These are phyloP conservation scores for Rosa rugosa DNA, from an alignment of 306 rosid genomes.

Conservation along the genomic window DNA sequence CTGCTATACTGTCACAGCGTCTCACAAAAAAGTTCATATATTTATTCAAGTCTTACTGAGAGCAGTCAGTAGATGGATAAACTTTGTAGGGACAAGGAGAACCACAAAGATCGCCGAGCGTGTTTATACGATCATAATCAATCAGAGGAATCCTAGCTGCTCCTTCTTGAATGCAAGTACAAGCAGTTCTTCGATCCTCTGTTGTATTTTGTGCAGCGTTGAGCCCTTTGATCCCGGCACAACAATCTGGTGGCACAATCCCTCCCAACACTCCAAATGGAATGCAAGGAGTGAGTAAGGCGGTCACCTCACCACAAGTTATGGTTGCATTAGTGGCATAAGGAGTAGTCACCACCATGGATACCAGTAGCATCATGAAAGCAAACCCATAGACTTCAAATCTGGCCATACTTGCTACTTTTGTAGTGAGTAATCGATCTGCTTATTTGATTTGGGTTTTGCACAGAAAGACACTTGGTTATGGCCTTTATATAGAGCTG, in stretches of 20 bases:
- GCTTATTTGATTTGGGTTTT: background rate
- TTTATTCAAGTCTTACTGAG: constrained; percentile 22
- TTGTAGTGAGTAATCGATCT: no score
- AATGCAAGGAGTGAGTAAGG: constrained; percentile 57
- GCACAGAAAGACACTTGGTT: background rate
- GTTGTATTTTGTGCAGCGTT: constrained; percentile 41
- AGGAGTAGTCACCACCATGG: constrained; percentile 14
- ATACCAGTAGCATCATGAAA: background rate
- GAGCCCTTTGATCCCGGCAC: constrained; percentile 48
- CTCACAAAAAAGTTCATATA: background rate
- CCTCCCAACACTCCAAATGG: constrained; percentile 60
- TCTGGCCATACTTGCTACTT: background rate
- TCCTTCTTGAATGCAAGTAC: constrained; percentile 48
- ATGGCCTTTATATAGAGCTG: constrained; percentile 7
- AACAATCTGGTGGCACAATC: constrained; percentile 43
- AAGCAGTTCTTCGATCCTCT: constrained; percentile 46
- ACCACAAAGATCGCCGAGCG: constrained; percentile 36
- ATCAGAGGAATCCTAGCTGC: constrained; percentile 47
- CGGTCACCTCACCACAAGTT: constrained; percentile 46
- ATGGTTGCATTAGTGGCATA: constrained; percentile 24
- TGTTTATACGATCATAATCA: constrained; percentile 39
- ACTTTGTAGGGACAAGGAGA: constrained; percentile 56
- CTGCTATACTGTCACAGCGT: background rate
- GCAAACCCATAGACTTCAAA: background rate
- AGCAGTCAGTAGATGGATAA: constrained; percentile 67